Percentiles rank a stretch among this genome's conserved stretches.
phyloP scores from a whole-genome alignment of 2,329 filamentous ascomycete species.

The Cladosporium sp. region DNA sequence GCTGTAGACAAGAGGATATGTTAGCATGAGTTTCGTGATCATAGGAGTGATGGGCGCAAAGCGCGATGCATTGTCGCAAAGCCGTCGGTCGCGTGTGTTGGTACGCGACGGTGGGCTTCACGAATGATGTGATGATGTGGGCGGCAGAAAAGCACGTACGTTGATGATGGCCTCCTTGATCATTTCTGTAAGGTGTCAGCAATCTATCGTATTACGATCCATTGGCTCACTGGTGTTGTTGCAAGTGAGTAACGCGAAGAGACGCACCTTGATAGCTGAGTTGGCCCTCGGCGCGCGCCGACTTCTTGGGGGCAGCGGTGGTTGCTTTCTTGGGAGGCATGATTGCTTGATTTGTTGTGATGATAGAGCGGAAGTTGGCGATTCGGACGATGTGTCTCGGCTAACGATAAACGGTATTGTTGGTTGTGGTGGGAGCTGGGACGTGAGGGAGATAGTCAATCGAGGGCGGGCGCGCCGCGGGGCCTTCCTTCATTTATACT shows the following conservation, averaged over 20 bases:
- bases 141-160: constrained; percentile 40
- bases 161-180: constrained; percentile 67
- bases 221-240: constrained; percentile 14
- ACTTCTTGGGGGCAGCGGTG: constrained; percentile 54
- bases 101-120: constrained; percentile 15
- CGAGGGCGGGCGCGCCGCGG: constrained; percentile 13
- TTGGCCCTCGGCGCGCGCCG: constrained; percentile 51
- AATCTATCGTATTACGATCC: background rate
- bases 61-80: constrained; percentile 9
- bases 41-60: constrained; percentile 4
- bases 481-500: constrained; percentile 11
- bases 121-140: background rate
- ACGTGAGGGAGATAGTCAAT: constrained; percentile 10
- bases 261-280: constrained; percentile 62
- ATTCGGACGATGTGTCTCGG: constrained; percentile 30
- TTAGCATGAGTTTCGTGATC: constrained; percentile 40
- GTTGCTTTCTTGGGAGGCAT: constrained; percentile 61
- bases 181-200: constrained; percentile 51
- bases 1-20: constrained; percentile 46
- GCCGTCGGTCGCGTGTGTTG: constrained; percentile 20
- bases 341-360: constrained; percentile 20
- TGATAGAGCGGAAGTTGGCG: constrained; percentile 28
- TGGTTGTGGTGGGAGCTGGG: constrained; percentile 4
- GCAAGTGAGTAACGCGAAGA: constrained; percentile 39
- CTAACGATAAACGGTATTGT: constrained; percentile 12